Percentiles rank a stretch among this genome's conserved stretches.
Evolutionary conservation across 495 filamentous ascomycete genomes (phyloP).

Genomic region (Penicillium fimorum): DNA sequence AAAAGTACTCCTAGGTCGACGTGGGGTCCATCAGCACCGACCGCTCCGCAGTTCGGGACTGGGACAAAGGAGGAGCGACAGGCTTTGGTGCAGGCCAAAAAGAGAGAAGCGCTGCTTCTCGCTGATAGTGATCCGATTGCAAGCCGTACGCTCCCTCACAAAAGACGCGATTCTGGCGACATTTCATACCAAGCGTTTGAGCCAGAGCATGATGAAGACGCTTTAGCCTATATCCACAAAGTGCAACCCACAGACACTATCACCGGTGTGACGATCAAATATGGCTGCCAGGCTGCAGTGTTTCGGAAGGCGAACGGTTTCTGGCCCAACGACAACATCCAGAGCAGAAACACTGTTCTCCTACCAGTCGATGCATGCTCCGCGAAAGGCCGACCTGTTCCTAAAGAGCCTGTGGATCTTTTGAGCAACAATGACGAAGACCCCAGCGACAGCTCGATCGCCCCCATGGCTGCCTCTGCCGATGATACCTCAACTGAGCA

Average conservation of each 20-base stretch:
- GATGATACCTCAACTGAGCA: slow-evolving; percentile 20
- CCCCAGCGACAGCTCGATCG: slow-evolving; percentile 43
- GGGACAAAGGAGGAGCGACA: slow-evolving; percentile 58
- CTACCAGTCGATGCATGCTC: slow-evolving; percentile 89
- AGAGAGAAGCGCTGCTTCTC: slow-evolving; percentile 57
- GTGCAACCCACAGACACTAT: slow-evolving; percentile 81
- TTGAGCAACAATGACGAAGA: slow-evolving; percentile 37
- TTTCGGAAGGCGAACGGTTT: slow-evolving; percentile 87
- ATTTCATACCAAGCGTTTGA: slow-evolving; percentile 36
- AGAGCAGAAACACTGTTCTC: slow-evolving; percentile 74
- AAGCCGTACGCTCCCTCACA: slow-evolving; percentile 49
- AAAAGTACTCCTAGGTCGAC: slow-evolving; percentile 41
- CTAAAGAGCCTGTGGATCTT: slow-evolving; percentile 33
- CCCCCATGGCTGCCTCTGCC: slow-evolving; percentile 29
- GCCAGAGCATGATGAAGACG: slow-evolving; percentile 62
- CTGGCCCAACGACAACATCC: slow-evolving; percentile 89
- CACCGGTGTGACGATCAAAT: slow-evolving; percentile 84
- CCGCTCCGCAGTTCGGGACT: slow-evolving; percentile 45
- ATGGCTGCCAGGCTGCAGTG: slow-evolving; percentile 74
- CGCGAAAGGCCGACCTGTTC: slow-evolving; percentile 65
- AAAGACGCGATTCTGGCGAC: slow-evolving; percentile 60
- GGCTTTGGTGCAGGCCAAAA: slow-evolving; percentile 59
- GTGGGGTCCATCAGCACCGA: slow-evolving; percentile 55
- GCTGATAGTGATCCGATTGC: slow-evolving; percentile 50
- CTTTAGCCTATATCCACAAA: slow-evolving; percentile 85